A percentile compares a stretch with the other conserved stretches of the same genome.
Conservation (phyloP, 2,329 filamentous ascomycete genomes). For the Penicillium sp. region DNA sequence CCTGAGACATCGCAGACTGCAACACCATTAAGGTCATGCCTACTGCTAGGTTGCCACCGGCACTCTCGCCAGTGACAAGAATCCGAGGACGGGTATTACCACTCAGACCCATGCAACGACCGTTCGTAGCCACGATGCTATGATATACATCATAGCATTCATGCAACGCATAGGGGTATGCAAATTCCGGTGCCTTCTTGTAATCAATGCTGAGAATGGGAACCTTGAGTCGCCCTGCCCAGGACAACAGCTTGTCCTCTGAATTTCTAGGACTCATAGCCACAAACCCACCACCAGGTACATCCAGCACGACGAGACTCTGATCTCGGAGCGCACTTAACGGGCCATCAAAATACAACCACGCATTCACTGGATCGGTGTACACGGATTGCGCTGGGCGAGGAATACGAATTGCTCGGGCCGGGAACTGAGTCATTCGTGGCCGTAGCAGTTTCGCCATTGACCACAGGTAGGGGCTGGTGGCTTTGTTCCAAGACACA, state of each 20-base stretch:
- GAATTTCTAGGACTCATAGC: slow-evolving; percentile 94
- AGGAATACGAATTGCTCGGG: slow-evolving; percentile 79
- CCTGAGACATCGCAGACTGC: slow-evolving; percentile 64
- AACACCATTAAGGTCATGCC: slow-evolving; percentile 86
- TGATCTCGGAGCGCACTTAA: slow-evolving; percentile 74
- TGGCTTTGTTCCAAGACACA: slow-evolving; percentile 94
- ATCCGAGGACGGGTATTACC: slow-evolving; percentile 66
- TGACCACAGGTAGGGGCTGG: slow-evolving; percentile 77
- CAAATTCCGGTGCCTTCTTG: slow-evolving; percentile 78
- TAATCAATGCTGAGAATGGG: slow-evolving; percentile 92
- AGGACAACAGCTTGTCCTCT: slow-evolving; percentile 89
- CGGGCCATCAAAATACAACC: slow-evolving; percentile 93
- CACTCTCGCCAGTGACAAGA: slow-evolving; percentile 75
- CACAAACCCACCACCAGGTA: slow-evolving; percentile 92
- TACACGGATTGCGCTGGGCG: slow-evolving; percentile 78
- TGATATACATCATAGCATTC: slow-evolving; percentile 86
- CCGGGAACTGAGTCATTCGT: slow-evolving; percentile 75
- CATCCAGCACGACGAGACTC: slow-evolving; percentile 77
- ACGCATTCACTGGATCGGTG: slow-evolving; percentile 76
- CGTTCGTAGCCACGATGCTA: slow-evolving; percentile 68
- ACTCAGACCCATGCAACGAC: slow-evolving; percentile 72
- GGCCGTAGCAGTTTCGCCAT: slow-evolving; percentile 73
- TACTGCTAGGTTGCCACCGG: slow-evolving; percentile 77
- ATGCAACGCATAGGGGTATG: slow-evolving; percentile 81
- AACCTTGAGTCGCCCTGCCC: slow-evolving; percentile 85